Evolutionary conservation across 441 rosid species (phyloP).

Genomic region (Gossypium aridum): DNA sequence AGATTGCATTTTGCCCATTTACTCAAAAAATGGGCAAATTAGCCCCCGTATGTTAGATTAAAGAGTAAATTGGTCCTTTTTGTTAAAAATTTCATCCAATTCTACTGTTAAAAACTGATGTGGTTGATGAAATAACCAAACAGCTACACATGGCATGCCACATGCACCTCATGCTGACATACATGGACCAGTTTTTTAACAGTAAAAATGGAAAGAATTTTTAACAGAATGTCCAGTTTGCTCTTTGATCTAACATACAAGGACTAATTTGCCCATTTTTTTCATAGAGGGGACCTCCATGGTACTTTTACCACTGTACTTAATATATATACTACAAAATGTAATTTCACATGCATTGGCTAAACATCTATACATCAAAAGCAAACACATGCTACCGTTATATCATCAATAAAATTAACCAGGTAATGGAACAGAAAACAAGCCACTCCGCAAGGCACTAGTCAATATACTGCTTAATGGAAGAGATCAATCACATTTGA

Average conservation of each 20-base stretch:
- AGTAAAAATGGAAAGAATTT: neutral
- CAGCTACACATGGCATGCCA: neutral
- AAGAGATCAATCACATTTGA: neutral
- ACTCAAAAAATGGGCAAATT: neutral
- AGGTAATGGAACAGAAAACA: neutral
- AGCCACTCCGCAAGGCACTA: neutral
- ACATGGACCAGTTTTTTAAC: neutral
- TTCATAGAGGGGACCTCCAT: neutral
- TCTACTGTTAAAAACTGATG: neutral
- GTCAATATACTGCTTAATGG: neutral
- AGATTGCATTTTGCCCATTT: neutral
- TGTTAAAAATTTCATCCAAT: neutral
- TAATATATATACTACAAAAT: neutral
- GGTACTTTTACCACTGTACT: neutral
- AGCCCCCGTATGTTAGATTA: neutral
- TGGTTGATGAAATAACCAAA: neutral
- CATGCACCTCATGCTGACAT: neutral
- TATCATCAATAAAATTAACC: neutral
- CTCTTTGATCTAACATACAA: no score
- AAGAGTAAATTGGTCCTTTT: neutral
- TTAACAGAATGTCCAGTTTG: neutral
- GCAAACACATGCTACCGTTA: neutral
- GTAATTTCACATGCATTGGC: neutral
- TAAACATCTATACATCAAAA: constrained; percentile 7
- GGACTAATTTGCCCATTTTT: neutral